Percentiles rank a stretch among this genome's conserved stretches.
These are phyloP conservation scores for Metarhizium sp. DNA, from an alignment of 2,329 filamentous ascomycete species.

Conservation along the genomic window DNA sequence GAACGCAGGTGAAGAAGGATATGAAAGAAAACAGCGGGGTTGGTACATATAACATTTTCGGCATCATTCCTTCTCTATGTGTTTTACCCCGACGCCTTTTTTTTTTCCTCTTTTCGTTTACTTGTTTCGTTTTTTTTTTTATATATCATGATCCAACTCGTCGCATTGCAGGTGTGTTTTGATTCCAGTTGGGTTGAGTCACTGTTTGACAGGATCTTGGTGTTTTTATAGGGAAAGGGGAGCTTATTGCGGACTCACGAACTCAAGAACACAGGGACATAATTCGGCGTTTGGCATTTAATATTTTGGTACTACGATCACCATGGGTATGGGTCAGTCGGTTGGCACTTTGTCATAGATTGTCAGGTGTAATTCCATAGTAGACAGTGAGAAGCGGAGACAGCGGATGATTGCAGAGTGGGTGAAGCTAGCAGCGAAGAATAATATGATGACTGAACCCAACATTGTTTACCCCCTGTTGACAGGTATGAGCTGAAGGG, in stretches of 20 bases:
- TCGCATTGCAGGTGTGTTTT: not conserved
- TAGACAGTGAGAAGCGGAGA: not conserved
- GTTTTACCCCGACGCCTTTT: not conserved
- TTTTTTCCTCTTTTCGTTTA: not conserved
- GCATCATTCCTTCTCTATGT: not conserved
- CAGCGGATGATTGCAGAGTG: conserved; percentile 3
- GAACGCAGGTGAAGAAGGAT: not conserved
- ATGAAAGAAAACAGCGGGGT: not conserved
- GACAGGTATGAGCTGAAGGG: not conserved
- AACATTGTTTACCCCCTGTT: not conserved
- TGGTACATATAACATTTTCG: not conserved
- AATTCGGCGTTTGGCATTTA: not conserved
- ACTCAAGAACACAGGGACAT: not conserved
- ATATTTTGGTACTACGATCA: not conserved
- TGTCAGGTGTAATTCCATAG: conserved; percentile 5
- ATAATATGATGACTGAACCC: not conserved
- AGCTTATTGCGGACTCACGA: not conserved
- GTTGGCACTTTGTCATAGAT: conserved; percentile 7
- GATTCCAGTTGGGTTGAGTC: not conserved
- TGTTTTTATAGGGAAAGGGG: not conserved
- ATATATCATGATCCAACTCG: not conserved
- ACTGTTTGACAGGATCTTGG: not conserved
- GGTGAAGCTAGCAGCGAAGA: not conserved
- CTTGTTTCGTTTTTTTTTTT: not conserved
- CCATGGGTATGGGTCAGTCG: conserved; percentile 1